Evolutionary conservation across 352 stramenopile genomes (phyloP).

Genomic region (Phytophthora sansomeana): DNA sequence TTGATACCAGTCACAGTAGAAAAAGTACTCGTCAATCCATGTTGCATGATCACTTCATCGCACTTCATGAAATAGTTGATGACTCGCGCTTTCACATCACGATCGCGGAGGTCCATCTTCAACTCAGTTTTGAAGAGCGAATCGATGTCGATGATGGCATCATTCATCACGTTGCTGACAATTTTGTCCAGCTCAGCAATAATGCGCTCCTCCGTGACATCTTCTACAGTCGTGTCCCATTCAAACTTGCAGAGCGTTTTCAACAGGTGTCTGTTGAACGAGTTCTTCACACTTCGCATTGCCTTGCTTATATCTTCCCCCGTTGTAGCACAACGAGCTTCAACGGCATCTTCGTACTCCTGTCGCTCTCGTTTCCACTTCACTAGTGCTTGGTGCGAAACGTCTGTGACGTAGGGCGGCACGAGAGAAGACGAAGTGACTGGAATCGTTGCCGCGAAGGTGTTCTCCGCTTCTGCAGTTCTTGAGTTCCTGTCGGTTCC

Average conservation of each 20-base stretch:
- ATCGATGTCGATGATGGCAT: constrained; percentile 14
- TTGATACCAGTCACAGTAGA: constrained; percentile 11
- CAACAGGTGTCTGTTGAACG: constrained; percentile 23
- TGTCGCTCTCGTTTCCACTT: constrained; percentile 30
- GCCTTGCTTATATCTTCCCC: constrained; percentile 24
- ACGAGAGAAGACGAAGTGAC: too few relatives aligned
- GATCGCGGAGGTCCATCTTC: constrained; percentile 31
- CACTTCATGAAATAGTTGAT: constrained; percentile 32
- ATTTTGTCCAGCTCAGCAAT: constrained; percentile 23
- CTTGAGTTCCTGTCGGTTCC: too few relatives aligned
- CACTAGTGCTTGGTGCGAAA: constrained; percentile 23
- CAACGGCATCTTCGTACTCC: constrained; percentile 31
- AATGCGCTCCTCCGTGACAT: constrained; percentile 21
- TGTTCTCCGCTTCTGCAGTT: too few relatives aligned
- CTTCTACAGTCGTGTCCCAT: constrained; percentile 25
- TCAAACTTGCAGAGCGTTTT: constrained; percentile 31
- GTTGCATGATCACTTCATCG: constrained; percentile 25
- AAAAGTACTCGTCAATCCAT: constrained; percentile 27
- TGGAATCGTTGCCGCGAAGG: too few relatives aligned
- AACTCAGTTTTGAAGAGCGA: constrained; percentile 20
- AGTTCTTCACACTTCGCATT: constrained; percentile 21
- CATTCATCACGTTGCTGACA: constrained; percentile 27
- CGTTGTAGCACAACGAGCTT: constrained; percentile 16
- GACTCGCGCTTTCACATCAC: constrained; percentile 28
- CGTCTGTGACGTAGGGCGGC: constrained; percentile 9